Evolutionary conservation across 2,329 filamentous ascomycete species (phyloP), one percentile per base, ranked within the genome.

Genomic region (Pezicula rhizophila): DNA sequence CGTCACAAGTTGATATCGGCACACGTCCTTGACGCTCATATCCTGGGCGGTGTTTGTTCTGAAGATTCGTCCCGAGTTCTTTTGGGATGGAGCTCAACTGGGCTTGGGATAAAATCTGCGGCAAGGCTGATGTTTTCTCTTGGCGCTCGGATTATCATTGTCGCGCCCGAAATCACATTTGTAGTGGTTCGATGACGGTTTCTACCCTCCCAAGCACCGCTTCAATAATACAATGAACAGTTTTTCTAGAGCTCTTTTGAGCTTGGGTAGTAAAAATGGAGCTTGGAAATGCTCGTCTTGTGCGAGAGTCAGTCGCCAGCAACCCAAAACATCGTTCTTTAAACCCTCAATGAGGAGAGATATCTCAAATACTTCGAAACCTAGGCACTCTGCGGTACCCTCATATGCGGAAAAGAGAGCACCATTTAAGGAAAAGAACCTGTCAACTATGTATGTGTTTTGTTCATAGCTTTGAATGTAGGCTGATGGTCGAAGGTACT

Each of bases 381-480:
- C 55, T 8, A 50, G 52, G 52, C 55, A 57, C 26, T 62, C 60
- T 61, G 54, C 49, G 10, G 67, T 70, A 14, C 76, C 79, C 2
- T 74, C 70, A 38, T 87, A 89, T 80, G 80, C 83, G 39, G 73
- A 80, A 57, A 69, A 87, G 65, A 76, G 77, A 25, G 78, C 75
- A 45, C 75, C 82, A 17, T 89, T 87, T 58, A 78, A 75, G 55
- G 69, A 72, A 58, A 85, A 81, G 71, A 91, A 91, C 60, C 71
- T 73, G 53, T 85, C 85, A 8, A 83, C 78, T 8, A 72, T 83
- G 77, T 84, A 74, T 64, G 63, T 45, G 42, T 34, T 38, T n/a
- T 47, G 12, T 17, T 3, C 18, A 14, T 10, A 40, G 18, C 11
- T 26, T 14, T 8, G 15, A 20, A 8, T 12, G 23, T 11, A n/a